Percentiles rank a stretch among this genome's conserved stretches.
These are phyloP conservation scores for Leptoxyphium fumago DNA, from an alignment of 2,329 filamentous ascomycete genomes.

Conservation along the genomic window DNA sequence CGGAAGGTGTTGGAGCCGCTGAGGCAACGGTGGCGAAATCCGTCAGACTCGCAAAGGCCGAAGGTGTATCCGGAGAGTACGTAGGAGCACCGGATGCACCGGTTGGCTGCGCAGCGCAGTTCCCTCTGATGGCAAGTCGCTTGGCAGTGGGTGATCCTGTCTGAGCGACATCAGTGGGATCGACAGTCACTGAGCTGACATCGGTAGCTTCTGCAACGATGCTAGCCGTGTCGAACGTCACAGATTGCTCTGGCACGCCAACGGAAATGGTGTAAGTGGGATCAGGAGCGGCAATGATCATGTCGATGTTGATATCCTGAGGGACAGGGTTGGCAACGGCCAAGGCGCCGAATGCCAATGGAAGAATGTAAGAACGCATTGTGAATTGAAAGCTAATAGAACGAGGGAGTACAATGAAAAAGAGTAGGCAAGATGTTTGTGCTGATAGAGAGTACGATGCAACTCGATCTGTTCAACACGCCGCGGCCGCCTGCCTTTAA, in stretches of 20 bases:
- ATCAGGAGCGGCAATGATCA: conserved; percentile 4
- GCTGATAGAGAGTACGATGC: too few relatives aligned
- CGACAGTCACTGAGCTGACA: not conserved
- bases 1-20: conserved; percentile 11
- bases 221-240: not conserved
- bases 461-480: too few relatives aligned
- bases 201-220: not conserved
- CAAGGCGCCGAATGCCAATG: not conserved
- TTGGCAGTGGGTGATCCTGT: not conserved
- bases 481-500: too few relatives aligned
- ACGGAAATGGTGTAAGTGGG: conserved; percentile 2
- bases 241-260: not conserved
- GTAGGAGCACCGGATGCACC: conserved; percentile 6
- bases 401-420: too few relatives aligned
- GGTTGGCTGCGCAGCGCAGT: conserved; percentile 15
- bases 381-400: not conserved
- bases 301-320: conserved; percentile 7
- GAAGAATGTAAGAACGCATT: conserved; percentile 3
- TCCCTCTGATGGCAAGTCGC: not conserved
- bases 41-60: conserved; percentile 9
- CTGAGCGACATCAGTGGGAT: not conserved
- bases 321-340: conserved; percentile 3
- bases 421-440: too few relatives aligned
- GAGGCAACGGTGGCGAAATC: conserved; percentile 11
- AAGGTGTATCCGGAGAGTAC: conserved; percentile 9